Evolutionary conservation across 805 yeast genomes (phyloP).

Genomic region (Metschnikowia noctiluminum): DNA sequence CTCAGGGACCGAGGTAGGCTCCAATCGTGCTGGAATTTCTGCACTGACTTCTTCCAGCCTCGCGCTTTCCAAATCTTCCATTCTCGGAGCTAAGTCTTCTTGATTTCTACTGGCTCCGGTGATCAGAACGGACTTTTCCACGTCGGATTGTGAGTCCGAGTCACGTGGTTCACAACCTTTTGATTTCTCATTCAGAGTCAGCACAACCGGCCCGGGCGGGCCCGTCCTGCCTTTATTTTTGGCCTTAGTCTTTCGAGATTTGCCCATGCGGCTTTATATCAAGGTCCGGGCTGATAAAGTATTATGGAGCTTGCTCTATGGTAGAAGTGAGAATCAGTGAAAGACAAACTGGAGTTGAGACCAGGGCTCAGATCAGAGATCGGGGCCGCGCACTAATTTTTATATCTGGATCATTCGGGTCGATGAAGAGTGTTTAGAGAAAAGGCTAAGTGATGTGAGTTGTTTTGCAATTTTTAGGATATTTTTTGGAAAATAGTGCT

Average conservation of each 20-base stretch:
- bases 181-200: no score
- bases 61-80: background rate
- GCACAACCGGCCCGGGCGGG: background rate
- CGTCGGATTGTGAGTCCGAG: background rate
- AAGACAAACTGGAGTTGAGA: no score
- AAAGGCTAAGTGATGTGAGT: no score
- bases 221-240: background rate
- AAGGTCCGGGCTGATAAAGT: no score
- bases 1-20: background rate
- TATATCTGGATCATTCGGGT: no score
- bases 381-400: no score
- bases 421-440: no score
- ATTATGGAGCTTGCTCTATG: no score
- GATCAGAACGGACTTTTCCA: background rate
- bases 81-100: background rate
- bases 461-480: no score
- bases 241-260: background rate
- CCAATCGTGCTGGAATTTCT: background rate
- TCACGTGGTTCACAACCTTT: background rate
- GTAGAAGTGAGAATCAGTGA: no score
- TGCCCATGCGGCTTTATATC: background rate
- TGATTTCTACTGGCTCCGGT: background rate
- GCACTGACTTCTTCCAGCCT: background rate
- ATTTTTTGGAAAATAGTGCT: no score
- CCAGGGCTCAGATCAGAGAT: no score